Evolutionary conservation across 352 stramenopile genomes (phyloP).

Genomic region (Chloridella minuta): DNA sequence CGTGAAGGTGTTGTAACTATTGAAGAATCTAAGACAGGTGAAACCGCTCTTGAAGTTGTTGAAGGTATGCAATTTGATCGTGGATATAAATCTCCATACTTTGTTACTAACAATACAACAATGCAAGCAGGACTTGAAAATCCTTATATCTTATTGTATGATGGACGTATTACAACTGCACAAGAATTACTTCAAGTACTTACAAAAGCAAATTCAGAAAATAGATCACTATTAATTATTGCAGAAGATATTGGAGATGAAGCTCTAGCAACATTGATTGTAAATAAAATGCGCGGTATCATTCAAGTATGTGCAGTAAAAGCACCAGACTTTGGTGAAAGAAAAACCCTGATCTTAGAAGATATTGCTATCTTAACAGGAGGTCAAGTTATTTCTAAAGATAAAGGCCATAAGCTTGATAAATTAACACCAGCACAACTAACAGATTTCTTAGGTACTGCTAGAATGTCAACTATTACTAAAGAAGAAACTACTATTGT

Average conservation of each 20-base stretch:
- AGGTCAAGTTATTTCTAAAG: constrained; percentile 33
- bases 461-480: no score
- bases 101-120: constrained; percentile 69
- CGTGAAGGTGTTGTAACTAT: constrained; percentile 40
- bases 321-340: constrained; percentile 37
- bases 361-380: constrained; percentile 48
- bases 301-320: constrained; percentile 46
- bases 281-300: constrained; percentile 50
- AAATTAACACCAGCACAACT: no score
- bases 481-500: no score
- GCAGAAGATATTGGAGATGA: constrained; percentile 45
- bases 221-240: constrained; percentile 41
- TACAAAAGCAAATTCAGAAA: constrained; percentile 90
- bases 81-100: constrained; percentile 42
- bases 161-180: constrained; percentile 23
- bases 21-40: constrained; percentile 39
- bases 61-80: constrained; percentile 46
- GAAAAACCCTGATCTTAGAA: constrained; percentile 36
- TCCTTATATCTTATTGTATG: constrained; percentile 85
- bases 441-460: no score
- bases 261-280: constrained; percentile 37
- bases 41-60: constrained; percentile 45
- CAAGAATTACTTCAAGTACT: constrained; percentile 8
- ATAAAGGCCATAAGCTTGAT: no score
- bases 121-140: constrained; percentile 93